These are phyloP conservation scores for Penicillium salamii DNA, from an alignment of 495 filamentous ascomycete genomes.

Conservation along the genomic window DNA sequence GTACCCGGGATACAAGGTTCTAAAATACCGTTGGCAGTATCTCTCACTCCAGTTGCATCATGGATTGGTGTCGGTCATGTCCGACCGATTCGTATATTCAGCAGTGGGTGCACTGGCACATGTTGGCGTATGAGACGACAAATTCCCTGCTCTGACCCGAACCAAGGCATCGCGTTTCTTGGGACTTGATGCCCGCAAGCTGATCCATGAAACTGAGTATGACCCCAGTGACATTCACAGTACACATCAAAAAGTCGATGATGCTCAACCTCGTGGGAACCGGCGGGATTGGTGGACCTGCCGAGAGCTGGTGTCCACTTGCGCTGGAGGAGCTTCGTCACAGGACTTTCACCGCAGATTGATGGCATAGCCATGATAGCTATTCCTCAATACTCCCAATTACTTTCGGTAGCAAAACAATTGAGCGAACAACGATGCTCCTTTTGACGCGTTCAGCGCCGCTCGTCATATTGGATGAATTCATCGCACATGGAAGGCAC, in stretches of 20 bases:
- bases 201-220: slow-evolving; percentile 6
- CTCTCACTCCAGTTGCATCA: slow-evolving; percentile 21
- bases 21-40: slow-evolving; percentile 13
- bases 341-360: too few species aligned
- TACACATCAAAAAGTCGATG: slow-evolving; percentile 21
- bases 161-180: slow-evolving; percentile 1
- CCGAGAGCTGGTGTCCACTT: slow-evolving; percentile 10
- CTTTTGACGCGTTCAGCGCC: too few species aligned
- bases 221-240: slow-evolving; percentile 7
- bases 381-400: too few species aligned
- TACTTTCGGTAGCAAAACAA: too few species aligned
- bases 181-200: slow-evolving; percentile 11
- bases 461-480: too few species aligned
- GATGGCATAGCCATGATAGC: too few species aligned
- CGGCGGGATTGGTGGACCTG: slow-evolving; percentile 13
- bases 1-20: background rate
- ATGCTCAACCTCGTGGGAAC: slow-evolving; percentile 13
- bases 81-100: background rate
- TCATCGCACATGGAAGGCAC: too few species aligned
- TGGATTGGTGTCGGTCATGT: slow-evolving; percentile 10
- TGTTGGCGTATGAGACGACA: background rate
- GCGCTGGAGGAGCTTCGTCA: slow-evolving; percentile 11
- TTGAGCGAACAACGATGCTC: too few species aligned
- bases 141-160: background rate
- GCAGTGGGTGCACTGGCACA: slow-evolving; percentile 1